Base-by-base conservation (phyloP, 108 stramenopile species). In the Schizochytrium sp. region DNA sequence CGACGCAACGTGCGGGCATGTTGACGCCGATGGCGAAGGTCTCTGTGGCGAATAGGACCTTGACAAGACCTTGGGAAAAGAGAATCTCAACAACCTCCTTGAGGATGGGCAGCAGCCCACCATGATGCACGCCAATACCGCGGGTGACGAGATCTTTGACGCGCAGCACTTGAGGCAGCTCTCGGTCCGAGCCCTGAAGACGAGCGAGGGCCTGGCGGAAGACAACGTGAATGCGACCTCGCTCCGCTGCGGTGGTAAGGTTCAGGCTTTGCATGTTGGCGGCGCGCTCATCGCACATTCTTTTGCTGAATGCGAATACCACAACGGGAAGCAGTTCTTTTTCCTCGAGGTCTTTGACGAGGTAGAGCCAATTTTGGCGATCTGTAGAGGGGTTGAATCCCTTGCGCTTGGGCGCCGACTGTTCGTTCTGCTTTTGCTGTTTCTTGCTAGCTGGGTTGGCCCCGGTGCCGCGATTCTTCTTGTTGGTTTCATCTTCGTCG, bases 11-110 rank as follows among this genome's bases (percentile, higher is more conserved):
- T 4, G 98, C 98, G n/a, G 99, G 99, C 97, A 99, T 98, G 93
- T 99, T 99, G 5, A 99, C 99, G 71, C 98, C 98, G 96, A 98
- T 98, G 5, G 99, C 99, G 90, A 99, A 98, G 4, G 98, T 98
- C 90, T 99, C 99, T 10, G 99, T 99, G 44, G 98, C 98, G 89
- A 98, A 98, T 23, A 99, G 93, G 71, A 95, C 93, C 89, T 98
- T 98, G 72, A 99, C 96, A 5, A 99, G 90, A 63, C 95, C 95
- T 48, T 96, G 91, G 21, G 95, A 94, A 93, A 99, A 99, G 60
- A 98, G 92, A 48, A 99, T 98, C 92, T 98, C 98, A 51, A 97
- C 97, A 89, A 88, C 92, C 87, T 99, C 99, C 90, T 99, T 98
- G 55, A 99, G 91, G 21, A 99, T 96, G 5, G 99, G 99, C 43